Base-by-base conservation (phyloP, 495 filamentous ascomycete genomes). In the Penicillium cataractarum region DNA sequence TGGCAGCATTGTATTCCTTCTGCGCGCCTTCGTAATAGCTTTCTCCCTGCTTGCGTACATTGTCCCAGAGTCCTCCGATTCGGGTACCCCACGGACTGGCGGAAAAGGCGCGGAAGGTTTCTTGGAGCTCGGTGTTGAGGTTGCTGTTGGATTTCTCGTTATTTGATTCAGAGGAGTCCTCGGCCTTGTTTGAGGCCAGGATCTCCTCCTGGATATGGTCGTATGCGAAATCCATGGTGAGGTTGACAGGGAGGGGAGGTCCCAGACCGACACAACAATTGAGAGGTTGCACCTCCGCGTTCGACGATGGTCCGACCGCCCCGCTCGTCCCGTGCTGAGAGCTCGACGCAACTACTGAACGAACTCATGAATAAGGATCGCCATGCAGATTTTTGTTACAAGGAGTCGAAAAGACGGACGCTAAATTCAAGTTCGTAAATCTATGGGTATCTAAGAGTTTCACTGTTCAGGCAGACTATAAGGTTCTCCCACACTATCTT, bases 21-120 rank as follows among this genome's bases (percentile, higher is more conserved):
- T 85, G 82, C 33, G 92, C 92, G 65, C 90, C 88, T 71, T 91
- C 88, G 76, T 93, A 95, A 74, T 96, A 91, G 55, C 81, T 90
- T 73, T 92, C 92, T 54, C 94, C 90, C 84, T 97, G 77, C 76
- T 97, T 97, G 75, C 90, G 91, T 27, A 97, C 94, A 71, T 85
- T 92, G 57, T 90, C 90, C 70, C 96, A 89, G 72, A 96, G 91
- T 35, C 91, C 93, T 26, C 94, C 94, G 40, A 99, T 87, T 67
- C 84, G 85, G 21, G 88, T 86, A 33, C 93, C 95, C 95, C 96
- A 98, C 22, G 92, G 92, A 67, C 91, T 63, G 62, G 85, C 85
- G 27, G 92, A 94, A 71, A 98, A 90, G 29, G 93, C 93, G 65
- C 90, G 92, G 80, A 97, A 98, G 19, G 94, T 94, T 77, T 97